Conservation (phyloP, 169 alveolate species). For the Cryptosporidium sp. region DNA sequence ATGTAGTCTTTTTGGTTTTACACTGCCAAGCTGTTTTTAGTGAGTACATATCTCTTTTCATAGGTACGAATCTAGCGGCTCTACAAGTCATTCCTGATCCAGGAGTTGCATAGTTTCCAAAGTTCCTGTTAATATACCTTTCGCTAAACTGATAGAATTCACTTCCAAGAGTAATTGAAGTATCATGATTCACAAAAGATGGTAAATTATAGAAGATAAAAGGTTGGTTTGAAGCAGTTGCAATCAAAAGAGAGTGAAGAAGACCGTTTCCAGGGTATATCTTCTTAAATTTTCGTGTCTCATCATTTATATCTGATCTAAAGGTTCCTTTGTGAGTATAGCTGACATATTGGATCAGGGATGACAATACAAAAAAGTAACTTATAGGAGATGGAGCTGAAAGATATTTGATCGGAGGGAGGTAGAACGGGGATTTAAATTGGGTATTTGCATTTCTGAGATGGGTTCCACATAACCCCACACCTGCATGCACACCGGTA, state of each 20-base stretch:
- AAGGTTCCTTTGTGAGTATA: slow-evolving; percentile 55
- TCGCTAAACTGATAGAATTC: slow-evolving; percentile 54
- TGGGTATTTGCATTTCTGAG: slow-evolving; percentile 40
- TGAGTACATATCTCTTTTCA: slow-evolving; percentile 55
- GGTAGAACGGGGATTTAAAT: slow-evolving; percentile 65
- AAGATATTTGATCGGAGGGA: slow-evolving; percentile 58
- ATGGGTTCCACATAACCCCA: slow-evolving; percentile 64
- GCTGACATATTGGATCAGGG: slow-evolving; percentile 39
- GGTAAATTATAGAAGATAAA: slow-evolving; percentile 42
- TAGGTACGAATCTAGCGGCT: slow-evolving; percentile 70
- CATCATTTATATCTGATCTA: slow-evolving; percentile 52
- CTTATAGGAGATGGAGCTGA: slow-evolving; percentile 64
- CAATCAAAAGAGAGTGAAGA: slow-evolving; percentile 56
- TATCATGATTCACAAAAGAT: slow-evolving; percentile 30
- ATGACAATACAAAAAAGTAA: slow-evolving; percentile 43
- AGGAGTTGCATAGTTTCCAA: slow-evolving; percentile 43
- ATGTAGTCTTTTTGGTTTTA: not conserved
- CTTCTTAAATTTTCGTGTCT: slow-evolving; percentile 5
- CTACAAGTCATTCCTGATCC: slow-evolving; percentile 71
- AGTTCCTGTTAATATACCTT: slow-evolving; percentile 54
- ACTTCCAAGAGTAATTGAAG: slow-evolving; percentile 43
- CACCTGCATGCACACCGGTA: slow-evolving; percentile 33
- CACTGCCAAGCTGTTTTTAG: slow-evolving; percentile 65
- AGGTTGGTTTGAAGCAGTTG: slow-evolving; percentile 39
- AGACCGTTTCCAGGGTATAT: slow-evolving; percentile 65